Conservation (phyloP, 768 basidiomycete genomes). For the Mycena rebaudengoi region DNA sequence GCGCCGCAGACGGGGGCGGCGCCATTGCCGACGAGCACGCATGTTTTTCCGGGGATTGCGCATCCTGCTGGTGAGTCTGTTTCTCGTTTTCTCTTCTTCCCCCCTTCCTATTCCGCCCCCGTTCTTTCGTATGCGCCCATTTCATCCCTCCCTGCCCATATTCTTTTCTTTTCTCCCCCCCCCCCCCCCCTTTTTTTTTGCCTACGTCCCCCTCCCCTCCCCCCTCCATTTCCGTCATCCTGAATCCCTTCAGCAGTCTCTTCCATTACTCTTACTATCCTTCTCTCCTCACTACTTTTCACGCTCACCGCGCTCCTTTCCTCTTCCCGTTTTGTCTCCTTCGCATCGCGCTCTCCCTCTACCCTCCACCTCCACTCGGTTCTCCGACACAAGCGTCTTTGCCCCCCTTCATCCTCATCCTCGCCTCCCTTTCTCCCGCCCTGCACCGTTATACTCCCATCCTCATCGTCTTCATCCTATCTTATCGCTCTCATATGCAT, state of each 20-base stretch:
- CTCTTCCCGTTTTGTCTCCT: background rate
- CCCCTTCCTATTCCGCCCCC: background rate
- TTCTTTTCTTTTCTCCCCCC: background rate
- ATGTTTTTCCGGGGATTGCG: slow-evolving; percentile 71
- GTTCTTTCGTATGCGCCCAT: background rate
- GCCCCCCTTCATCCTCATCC: background rate
- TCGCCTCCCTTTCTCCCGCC: background rate
- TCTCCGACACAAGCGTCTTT: too few species aligned
- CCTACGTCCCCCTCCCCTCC: background rate
- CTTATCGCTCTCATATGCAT: background rate
- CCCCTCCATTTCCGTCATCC: too few species aligned
- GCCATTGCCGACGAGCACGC: slow-evolving; percentile 57
- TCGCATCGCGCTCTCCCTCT: background rate
- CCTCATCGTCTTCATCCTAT: background rate
- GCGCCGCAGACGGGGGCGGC: slow-evolving; percentile 46
- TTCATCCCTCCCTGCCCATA: background rate
- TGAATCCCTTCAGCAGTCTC: too few species aligned
- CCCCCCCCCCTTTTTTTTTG: background rate
- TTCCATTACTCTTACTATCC: too few species aligned
- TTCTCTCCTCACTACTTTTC: too few species aligned
- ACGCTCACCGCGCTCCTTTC: too few species aligned
- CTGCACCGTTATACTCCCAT: background rate
- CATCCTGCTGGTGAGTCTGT: slow-evolving; percentile 55
- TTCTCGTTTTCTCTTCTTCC: background rate
- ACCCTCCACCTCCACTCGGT: too few species aligned